Conservation (phyloP, 2,329 filamentous ascomycete species). For the Aureobasidium mangrovei region DNA sequence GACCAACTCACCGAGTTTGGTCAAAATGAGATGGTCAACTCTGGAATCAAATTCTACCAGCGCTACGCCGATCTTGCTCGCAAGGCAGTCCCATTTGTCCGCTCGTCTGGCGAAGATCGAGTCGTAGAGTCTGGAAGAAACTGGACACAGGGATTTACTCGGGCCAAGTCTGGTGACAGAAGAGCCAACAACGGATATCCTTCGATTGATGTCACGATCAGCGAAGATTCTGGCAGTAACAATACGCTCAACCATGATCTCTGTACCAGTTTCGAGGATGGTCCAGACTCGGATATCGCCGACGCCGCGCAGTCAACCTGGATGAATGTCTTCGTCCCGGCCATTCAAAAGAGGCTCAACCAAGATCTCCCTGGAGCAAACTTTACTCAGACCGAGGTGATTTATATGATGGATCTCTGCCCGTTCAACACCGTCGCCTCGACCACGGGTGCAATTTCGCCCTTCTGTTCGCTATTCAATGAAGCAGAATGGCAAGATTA, state of each 20-base stretch:
- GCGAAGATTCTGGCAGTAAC: slow-evolving; percentile 58
- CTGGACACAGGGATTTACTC: slow-evolving; percentile 67
- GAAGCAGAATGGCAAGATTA: slow-evolving; percentile 64
- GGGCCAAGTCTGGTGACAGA: slow-evolving; percentile 40
- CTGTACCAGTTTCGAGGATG: slow-evolving; percentile 62
- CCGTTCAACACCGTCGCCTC: slow-evolving; percentile 73
- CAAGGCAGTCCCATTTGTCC: slow-evolving; percentile 56
- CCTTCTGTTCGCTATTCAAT: slow-evolving; percentile 70
- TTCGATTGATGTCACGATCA: slow-evolving; percentile 56
- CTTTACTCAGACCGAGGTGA: slow-evolving; percentile 52
- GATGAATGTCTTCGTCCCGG: slow-evolving; percentile 53
- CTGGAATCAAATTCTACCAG: slow-evolving; percentile 65
- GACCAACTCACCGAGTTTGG: slow-evolving; percentile 64
- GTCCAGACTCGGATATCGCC: slow-evolving; percentile 42
- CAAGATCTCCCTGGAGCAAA: slow-evolving; percentile 58
- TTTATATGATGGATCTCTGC: slow-evolving; percentile 80
- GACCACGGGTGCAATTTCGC: slow-evolving; percentile 47
- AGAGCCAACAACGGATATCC: slow-evolving; percentile 38
- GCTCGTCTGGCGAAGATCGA: slow-evolving; percentile 60
- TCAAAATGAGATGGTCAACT: slow-evolving; percentile 60
- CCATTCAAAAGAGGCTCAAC: slow-evolving; percentile 63
- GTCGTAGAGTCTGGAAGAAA: slow-evolving; percentile 67
- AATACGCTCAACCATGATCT: slow-evolving; percentile 72
- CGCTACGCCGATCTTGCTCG: slow-evolving; percentile 59
- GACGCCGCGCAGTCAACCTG: slow-evolving; percentile 48